Base-by-base conservation (phyloP, 148 eudicot species). In the Mesembryanthemum crystallinum region DNA sequence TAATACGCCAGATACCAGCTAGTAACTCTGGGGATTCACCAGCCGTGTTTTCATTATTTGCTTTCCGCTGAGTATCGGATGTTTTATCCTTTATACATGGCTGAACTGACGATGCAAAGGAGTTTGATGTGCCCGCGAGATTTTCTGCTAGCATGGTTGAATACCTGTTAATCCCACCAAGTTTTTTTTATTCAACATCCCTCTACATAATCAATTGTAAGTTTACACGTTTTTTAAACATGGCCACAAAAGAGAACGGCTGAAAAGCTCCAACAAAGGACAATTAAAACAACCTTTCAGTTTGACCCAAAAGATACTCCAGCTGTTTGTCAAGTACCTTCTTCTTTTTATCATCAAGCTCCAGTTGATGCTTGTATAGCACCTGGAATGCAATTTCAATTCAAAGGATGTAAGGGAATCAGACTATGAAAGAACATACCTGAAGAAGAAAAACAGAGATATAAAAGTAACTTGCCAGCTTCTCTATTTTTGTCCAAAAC, bases 121-220 rank as follows among this genome's bases (percentile, higher is more conserved):
- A 78, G 80, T 80, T 80, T 72, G 90, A 84, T 43, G 92, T 54
- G 69, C 81, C 85, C 49, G 91, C 77, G 63, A 96, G 98, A 82
- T 96, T 96, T 83, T 96, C 98, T 63, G 99, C 99, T 61, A 96
- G 88, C 99, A 96, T 96, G 69, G 90, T 91, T 59, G 99, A 96
- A 80, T 96, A 96, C 92, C 99, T 96, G 81, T 33, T 70, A 80
- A 72, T 70, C 75, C 69, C 71, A 78, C 67, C 67, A 69, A 78
- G 68, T 64, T 57, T 18, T 57, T 18, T 54, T 78, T 73, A 74
- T 49, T 69, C 71, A 75, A 49, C 62, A 82, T 69, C 70, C 51
- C 21, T 18, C 71, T 51, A 74, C 49, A 82, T 71, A 66, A 51
- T 55, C 68, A 64, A 76, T 59, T 72, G 76, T 37, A 32, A 81